phyloP scores from a whole-genome alignment of 176 grass and related monocot species.

The Olyra latifolia region DNA sequence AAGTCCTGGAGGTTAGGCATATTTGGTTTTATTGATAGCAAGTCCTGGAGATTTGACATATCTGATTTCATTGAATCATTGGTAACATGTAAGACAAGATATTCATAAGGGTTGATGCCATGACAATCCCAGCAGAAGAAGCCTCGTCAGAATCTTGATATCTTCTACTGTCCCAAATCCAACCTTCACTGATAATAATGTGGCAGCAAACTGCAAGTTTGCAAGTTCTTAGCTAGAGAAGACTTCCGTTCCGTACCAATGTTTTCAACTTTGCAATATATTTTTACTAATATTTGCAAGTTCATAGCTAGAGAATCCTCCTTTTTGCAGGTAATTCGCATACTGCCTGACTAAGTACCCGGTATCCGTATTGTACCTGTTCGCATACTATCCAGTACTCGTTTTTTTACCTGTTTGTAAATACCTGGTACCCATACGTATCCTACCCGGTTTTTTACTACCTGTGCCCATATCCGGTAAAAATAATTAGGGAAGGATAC shows the following conservation, averaged over 20 bases:
- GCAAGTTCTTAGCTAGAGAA: neutral
- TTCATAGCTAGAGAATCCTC: no score
- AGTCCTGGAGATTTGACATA: neutral
- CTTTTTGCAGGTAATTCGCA: no score
- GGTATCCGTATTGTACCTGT: no score
- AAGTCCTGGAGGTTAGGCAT: neutral
- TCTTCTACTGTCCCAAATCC: neutral
- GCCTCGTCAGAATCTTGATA: neutral
- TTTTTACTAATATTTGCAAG: neutral
- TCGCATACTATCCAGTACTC: no score
- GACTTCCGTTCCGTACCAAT: neutral
- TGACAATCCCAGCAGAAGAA: neutral
- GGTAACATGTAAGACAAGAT: slow-evolving; percentile 9
- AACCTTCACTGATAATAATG: neutral
- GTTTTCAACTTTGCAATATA: neutral
- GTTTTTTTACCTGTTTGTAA: no score
- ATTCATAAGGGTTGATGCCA: neutral
- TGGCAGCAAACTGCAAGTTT: neutral
- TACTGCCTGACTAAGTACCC: no score
- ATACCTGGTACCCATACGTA: no score
- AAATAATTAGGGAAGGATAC: no score
- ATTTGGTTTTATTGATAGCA: neutral
- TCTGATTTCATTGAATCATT: neutral
- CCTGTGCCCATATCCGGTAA: no score
- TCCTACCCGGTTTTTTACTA: no score